These are phyloP conservation scores for Kodamaea ohmeri DNA, from an alignment of 1,139 yeast species.

Conservation along the genomic window DNA sequence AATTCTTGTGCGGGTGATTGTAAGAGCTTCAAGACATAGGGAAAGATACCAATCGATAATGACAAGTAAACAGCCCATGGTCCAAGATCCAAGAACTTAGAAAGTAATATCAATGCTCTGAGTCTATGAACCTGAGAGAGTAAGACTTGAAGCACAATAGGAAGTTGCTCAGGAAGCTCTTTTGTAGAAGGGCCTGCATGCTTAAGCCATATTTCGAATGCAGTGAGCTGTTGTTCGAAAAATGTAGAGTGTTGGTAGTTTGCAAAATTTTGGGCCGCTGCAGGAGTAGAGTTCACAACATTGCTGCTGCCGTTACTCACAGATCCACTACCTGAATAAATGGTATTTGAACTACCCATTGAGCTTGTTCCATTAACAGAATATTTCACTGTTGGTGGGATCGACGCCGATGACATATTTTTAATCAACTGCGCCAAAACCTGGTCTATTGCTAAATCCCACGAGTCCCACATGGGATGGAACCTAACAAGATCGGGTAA, in stretches of 20 bases:
- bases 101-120: conserved; percentile 78
- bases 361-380: background rate
- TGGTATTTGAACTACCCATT: conserved; percentile 6
- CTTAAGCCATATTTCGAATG: conserved; percentile 93
- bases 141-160: conserved; percentile 88
- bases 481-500: conserved; percentile 76
- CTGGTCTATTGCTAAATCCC: conserved; percentile 97
- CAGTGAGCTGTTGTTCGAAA: conserved; percentile 93
- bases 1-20: conserved; percentile 96
- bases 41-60: conserved; percentile 90
- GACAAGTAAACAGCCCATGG: conserved; percentile 98
- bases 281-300: conserved; percentile 2
- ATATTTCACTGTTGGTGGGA: conserved; percentile 3
- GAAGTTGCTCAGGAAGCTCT: conserved; percentile 92
- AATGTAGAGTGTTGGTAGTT: conserved; percentile 86
- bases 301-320: too few species aligned
- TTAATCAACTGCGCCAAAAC: conserved; percentile 70
- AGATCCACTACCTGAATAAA: conserved; percentile 14
- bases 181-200: conserved; percentile 78
- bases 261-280: conserved; percentile 31
- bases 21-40: conserved; percentile 82
- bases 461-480: conserved; percentile 97
- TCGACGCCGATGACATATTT: conserved; percentile 22
- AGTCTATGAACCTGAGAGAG: conserved; percentile 92
- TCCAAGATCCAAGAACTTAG: conserved; percentile 87